Evolutionary conservation across 163 green algal genomes (phyloP).

Genomic region (Chlamydomonas reinhardtii): DNA sequence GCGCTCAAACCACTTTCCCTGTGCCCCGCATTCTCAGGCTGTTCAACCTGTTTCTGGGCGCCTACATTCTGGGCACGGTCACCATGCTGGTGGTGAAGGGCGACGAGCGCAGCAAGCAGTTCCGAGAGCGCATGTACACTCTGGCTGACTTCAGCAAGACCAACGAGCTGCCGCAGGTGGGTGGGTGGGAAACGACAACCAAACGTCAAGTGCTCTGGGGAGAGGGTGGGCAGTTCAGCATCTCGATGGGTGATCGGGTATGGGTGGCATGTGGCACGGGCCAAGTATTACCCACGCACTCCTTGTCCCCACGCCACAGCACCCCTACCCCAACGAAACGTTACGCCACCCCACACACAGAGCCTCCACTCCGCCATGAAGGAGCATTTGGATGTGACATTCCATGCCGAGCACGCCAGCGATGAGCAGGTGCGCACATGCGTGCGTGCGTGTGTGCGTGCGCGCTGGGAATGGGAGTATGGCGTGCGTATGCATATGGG

Average conservation of each 20-base stretch:
- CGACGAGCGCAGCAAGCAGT: slow-evolving; percentile 68
- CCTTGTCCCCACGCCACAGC: no score
- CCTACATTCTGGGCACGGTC: slow-evolving; percentile 71
- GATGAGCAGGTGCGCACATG: slow-evolving; percentile 72
- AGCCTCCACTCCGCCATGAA: slow-evolving; percentile 71
- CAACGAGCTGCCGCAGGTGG: slow-evolving; percentile 45
- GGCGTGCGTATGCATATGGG: no score
- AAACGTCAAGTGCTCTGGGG: no score
- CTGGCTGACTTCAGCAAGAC: slow-evolving; percentile 43
- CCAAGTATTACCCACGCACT: no score
- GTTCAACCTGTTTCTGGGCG: slow-evolving; percentile 59
- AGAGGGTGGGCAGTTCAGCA: no score
- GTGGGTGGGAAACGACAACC: no score
- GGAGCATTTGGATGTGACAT: slow-evolving; percentile 77
- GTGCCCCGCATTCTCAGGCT: background rate
- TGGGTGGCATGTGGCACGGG: no score
- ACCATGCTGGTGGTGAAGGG: slow-evolving; percentile 77
- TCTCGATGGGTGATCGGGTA: no score
- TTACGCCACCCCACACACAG: background rate
- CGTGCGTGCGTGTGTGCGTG: no score
- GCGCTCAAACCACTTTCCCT: no score
- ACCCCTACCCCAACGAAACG: no score
- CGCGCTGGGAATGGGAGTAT: no score
- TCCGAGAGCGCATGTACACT: slow-evolving; percentile 5
- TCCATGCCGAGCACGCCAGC: slow-evolving; percentile 71